phyloP scores from a whole-genome alignment of 768 basidiomycete genomes.

The Mycena chlorophos region DNA sequence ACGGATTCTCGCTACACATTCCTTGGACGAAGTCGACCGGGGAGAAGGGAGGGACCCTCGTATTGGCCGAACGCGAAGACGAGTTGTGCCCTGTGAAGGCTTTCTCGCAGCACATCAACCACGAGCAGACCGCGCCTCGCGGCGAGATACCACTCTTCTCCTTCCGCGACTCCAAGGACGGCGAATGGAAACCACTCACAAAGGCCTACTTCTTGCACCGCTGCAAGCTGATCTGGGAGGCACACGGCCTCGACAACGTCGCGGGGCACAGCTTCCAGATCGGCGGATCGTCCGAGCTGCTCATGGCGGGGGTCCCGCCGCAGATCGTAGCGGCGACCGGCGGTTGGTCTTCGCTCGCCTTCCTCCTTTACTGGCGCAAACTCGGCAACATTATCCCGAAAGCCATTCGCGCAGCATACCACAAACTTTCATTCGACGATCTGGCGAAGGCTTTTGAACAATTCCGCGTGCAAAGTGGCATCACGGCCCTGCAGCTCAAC shows the following conservation, averaged over 20 bases:
- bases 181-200: background rate
- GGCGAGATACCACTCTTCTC: background rate
- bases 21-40: background rate
- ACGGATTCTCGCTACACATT: background rate
- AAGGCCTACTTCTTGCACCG: conserved; percentile 1
- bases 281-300: background rate
- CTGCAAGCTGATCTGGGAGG: background rate
- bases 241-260: background rate
- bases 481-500: too few relatives aligned
- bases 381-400: too few relatives aligned
- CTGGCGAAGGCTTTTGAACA: too few relatives aligned
- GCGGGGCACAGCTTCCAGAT: conserved; percentile 10
- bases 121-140: background rate
- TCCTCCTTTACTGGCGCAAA: conserved; percentile 19
- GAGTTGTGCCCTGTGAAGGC: background rate
- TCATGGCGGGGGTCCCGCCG: background rate
- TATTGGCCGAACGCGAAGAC: background rate
- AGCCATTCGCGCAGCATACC: too few relatives aligned
- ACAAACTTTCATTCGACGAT: too few relatives aligned
- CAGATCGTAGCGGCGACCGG: conserved; percentile 28
- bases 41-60: background rate
- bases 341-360: conserved; percentile 34
- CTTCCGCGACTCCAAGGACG: background rate
- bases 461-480: too few relatives aligned
- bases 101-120: background rate